These are phyloP conservation scores for Catunica adiposa DNA, from an alignment of 2,329 filamentous ascomycete species.

Conservation along the genomic window DNA sequence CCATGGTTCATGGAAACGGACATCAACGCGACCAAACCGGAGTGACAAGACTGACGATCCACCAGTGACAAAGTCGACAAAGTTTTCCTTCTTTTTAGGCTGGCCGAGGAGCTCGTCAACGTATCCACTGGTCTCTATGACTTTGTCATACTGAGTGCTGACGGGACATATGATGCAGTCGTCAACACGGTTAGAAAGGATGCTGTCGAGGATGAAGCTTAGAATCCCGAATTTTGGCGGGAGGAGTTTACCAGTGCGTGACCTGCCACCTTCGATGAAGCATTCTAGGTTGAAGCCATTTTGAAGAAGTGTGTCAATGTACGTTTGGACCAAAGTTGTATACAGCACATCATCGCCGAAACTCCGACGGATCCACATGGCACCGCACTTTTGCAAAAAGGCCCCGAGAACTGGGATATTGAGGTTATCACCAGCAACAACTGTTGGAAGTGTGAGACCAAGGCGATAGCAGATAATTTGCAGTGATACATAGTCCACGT, in stretches of 20 bases:
- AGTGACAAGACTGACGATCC: constrained; percentile 74
- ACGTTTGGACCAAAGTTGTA: constrained; percentile 81
- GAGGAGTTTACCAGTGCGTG: constrained; percentile 80
- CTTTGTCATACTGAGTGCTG: constrained; percentile 96
- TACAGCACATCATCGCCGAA: constrained; percentile 90
- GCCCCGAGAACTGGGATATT: constrained; percentile 82
- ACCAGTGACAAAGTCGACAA: constrained; percentile 74
- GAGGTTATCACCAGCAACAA: constrained; percentile 89
- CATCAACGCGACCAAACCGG: constrained; percentile 79
- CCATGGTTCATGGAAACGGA: constrained; percentile 94
- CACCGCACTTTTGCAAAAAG: constrained; percentile 89
- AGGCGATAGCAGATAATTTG: constrained; percentile 92
- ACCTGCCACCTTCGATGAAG: constrained; percentile 90
- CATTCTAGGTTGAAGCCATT: constrained; percentile 92
- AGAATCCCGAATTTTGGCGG: constrained; percentile 93
- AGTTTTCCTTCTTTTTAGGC: constrained; percentile 88
- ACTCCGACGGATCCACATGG: constrained; percentile 87
- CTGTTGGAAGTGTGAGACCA: constrained; percentile 72
- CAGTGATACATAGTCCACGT: constrained; percentile 89
- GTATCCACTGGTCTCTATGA: constrained; percentile 94
- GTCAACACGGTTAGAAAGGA: constrained; percentile 72
- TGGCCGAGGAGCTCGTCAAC: constrained; percentile 85
- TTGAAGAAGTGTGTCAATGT: constrained; percentile 82
- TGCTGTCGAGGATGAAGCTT: constrained; percentile 76
- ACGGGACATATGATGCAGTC: constrained; percentile 92